Conservation (phyloP, 73 alveolate species). For the Durusdinium trenchii region DNA sequence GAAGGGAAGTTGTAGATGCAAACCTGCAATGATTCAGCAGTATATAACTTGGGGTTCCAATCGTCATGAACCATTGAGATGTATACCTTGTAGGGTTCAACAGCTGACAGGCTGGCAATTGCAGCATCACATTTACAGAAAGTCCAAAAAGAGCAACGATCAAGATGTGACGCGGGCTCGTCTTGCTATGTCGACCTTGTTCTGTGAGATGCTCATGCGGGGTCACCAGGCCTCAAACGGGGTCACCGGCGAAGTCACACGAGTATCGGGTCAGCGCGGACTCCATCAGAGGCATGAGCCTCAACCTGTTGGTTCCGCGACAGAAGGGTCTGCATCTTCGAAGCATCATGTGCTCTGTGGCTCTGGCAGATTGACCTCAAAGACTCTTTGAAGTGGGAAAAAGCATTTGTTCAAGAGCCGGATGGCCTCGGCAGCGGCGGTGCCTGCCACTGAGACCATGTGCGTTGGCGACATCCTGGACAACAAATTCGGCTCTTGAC, state of each 20-base stretch:
- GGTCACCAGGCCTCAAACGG: conserved; percentile 87
- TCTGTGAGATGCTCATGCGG: conserved; percentile 96
- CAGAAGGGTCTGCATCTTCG: neutral
- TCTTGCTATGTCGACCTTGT: too few species aligned
- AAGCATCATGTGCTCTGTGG: neutral
- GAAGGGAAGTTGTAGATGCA: conserved; percentile 97
- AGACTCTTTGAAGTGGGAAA: conserved; percentile 97
- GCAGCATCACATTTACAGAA: too few species aligned
- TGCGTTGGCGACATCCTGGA: too few species aligned
- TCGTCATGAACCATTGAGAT: conserved; percentile 98
- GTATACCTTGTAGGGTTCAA: conserved; percentile 98
- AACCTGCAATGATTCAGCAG: conserved; percentile 53
- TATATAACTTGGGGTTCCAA: neutral
- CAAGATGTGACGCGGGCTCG: too few species aligned
- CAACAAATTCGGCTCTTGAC: too few species aligned
- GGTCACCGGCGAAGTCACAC: neutral
- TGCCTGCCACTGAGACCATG: too few species aligned
- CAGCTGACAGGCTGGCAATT: too few species aligned
- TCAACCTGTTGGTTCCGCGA: neutral
- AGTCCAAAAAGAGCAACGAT: too few species aligned
- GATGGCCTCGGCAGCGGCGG: conserved; percentile 95
- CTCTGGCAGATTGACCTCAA: conserved; percentile 97
- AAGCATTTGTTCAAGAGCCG: conserved; percentile 98
- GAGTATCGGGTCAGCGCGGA: neutral
- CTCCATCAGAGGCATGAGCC: neutral